Percentiles rank a stretch among this genome's conserved stretches.
Evolutionary conservation across 139 green algal genomes (phyloP).

Genomic region (Volvox africanus): DNA sequence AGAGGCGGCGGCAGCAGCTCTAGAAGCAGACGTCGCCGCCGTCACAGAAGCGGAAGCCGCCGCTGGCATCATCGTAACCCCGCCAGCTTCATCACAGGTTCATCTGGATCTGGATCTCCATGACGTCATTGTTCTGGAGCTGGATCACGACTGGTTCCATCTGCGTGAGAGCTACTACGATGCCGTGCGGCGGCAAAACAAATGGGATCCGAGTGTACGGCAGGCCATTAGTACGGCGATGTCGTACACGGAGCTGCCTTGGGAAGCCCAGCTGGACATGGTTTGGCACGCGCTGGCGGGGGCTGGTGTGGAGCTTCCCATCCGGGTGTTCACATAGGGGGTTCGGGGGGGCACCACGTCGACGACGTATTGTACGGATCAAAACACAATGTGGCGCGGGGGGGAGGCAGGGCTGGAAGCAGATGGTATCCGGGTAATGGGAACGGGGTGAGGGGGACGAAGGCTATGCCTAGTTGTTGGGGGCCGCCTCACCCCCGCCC

Average conservation of each 20-base stretch:
- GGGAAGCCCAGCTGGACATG: constrained; percentile 42
- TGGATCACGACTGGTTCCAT: constrained; percentile 50
- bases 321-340: constrained; percentile 10
- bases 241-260: constrained; percentile 35
- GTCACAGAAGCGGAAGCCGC: background rate
- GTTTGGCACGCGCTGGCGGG: background rate
- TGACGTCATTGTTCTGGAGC: constrained; percentile 29
- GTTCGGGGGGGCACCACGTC: no score
- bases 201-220: constrained; percentile 7
- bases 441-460: no score
- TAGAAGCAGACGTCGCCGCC: background rate
- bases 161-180: constrained; percentile 29
- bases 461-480: no score
- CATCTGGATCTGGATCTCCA: background rate
- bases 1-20: background rate
- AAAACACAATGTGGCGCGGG: no score
- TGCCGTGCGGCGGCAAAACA: background rate
- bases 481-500: no score
- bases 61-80: background rate
- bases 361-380: no score
- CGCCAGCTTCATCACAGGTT: background rate
- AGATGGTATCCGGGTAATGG: no score
- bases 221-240: background rate
- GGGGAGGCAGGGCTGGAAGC: no score
- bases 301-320: constrained; percentile 22